Percentiles rank a stretch among this genome's conserved stretches.
Conservation (phyloP, 768 basidiomycete species). For the Mycena metata region DNA sequence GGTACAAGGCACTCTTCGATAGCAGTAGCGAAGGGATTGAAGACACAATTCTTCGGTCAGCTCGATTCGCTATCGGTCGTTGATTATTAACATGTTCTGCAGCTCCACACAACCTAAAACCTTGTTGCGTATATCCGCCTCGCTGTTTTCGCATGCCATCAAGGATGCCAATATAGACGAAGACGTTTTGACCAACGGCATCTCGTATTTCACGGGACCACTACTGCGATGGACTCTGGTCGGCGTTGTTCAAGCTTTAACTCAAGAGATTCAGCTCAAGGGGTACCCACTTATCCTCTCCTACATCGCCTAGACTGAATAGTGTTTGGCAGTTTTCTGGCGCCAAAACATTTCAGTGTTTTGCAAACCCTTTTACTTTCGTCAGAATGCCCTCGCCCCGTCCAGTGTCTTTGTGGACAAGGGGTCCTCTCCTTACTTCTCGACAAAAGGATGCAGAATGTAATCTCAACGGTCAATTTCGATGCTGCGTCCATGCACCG, state of each 20-base stretch:
- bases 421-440: constrained; percentile 62
- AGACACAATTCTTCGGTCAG: constrained; percentile 77
- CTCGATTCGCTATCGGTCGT: background rate
- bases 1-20: constrained; percentile 87
- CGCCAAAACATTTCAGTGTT: constrained; percentile 70
- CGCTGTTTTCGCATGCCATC: constrained; percentile 76
- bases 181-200: constrained; percentile 78
- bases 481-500: constrained; percentile 28
- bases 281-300: constrained; percentile 52
- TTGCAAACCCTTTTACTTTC: constrained; percentile 77
- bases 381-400: constrained; percentile 72
- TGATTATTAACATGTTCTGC: constrained; percentile 9
- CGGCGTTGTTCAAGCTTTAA: constrained; percentile 75
- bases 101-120: constrained; percentile 81
- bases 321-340: constrained; percentile 55
- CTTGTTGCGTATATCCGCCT: constrained; percentile 75
- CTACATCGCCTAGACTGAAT: constrained; percentile 1
- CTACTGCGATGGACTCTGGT: constrained; percentile 86
- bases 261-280: constrained; percentile 69
- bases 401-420: constrained; percentile 74
- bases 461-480: constrained; percentile 9
- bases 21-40: constrained; percentile 85
- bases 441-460: constrained; percentile 51
- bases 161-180: constrained; percentile 70
- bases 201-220: constrained; percentile 81